Evolutionary conservation across 352 stramenopile species (phyloP), one percentile per base, ranked within the genome.

Genomic region (Pythium aphanidermatum): DNA sequence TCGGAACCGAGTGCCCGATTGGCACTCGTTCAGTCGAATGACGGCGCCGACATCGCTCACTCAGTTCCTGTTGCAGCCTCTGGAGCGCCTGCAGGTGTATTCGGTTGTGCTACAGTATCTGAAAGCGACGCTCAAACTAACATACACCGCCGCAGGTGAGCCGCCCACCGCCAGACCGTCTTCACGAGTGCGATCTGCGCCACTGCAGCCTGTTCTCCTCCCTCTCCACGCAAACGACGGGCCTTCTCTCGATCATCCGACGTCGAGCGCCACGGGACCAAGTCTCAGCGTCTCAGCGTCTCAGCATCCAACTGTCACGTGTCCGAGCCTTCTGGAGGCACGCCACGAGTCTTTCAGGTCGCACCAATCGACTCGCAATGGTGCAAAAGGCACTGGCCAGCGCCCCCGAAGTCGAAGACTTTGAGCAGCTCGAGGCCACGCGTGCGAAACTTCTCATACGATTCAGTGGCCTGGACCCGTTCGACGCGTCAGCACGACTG

Each of bases 51-150:
- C 46, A 8, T 58, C 48, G 8, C 39, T 71, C 11, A 71, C 58
- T 26, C 58, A 71, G 29, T 71, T 71, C n/a, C 49, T 71, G 3
- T 23, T 71, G 1, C 62, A 71, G 28, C 62, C 57, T 0, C 47
- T 71, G 21, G 58, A 71, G 33, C 45, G 62, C 0, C 28, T 63
- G 16, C 53, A 68, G 34, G 24, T 60, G 17, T 66, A 66, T 42
- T 55, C 46, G 30, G 33, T 25, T 3, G 32, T 55, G 24, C 27
- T 58, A 2, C 46, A 30, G 19, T 62, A 46, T 35, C n/a, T 55
- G 1, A 29, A 55, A 26, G 4, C 24, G 1, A 49, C 33, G 19
- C 10, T 41, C 26, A 25, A 46, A 20, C n/a, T n/a, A n/a, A n/a
- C n/a, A n/a, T n/a, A n/a, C n/a, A n/a, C n/a, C n/a, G n/a, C n/a